Evolutionary conservation across 2,329 filamentous ascomycete genomes (phyloP), one percentile per base, ranked within the genome.

Genomic region (Aspergillus niger): DNA sequence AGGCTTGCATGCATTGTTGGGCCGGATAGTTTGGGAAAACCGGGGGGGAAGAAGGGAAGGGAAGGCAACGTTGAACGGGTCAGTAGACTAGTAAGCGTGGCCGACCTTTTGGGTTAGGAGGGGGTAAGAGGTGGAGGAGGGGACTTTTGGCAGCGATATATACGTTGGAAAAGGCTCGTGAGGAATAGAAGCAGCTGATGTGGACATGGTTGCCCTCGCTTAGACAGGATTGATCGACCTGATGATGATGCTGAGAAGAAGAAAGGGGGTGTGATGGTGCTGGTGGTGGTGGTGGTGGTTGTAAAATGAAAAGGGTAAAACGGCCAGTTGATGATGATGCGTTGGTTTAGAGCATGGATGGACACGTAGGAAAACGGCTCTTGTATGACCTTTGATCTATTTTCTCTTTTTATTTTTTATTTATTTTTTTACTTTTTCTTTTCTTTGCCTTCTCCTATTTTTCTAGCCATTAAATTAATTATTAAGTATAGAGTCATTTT

Each of bases 301-400:
- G 28, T 30, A 8, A n/a, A 17, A 20, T 44, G 47, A 49, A 28
- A 49, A 28, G 47, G 47, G 24, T n/a, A 49, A 30, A 50, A 17
- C 4, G 24, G 32, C 32, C 26, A 50, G 47, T 28, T 50, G 47
- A 28, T 26, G 47, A 28, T 26, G 17, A 30, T 55, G 10, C 39
- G 41, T 44, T 24, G 39, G 39, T 24, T 44, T 30, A 8, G 22
- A 53, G 50, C n/a, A 22, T 30, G 24, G 28, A 36, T 43, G 53
- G 28, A 55, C 53, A 55, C 53, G 53, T 55, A 47, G 28, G 26
- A 55, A 36, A 36, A 30, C 52, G 52, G 52, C 41, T 44, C n/a
- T 43, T 55, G 53, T 55, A 55, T 47, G 39, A 24, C 39, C 44
- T n/a, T 48, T 26, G n/a, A 38, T 24, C 22, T 28, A 39, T 39